Evolutionary conservation across 1,284 basidiomycete species (phyloP).

Genomic region (Athelia sp.): DNA sequence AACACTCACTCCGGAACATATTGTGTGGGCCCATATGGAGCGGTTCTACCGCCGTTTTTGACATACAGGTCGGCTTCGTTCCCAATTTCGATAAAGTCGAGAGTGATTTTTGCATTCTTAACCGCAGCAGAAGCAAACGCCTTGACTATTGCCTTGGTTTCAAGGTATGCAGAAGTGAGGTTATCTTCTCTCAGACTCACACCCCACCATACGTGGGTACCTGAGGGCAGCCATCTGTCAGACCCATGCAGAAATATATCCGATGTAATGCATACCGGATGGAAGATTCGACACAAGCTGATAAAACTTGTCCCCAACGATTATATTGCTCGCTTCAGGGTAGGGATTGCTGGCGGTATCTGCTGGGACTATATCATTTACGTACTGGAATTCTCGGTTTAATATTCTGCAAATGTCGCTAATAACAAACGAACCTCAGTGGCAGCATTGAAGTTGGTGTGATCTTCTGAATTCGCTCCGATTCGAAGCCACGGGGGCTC

Average conservation of each 20-base stretch:
- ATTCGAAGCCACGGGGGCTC: conserved; percentile 55
- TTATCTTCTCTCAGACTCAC: conserved; percentile 58
- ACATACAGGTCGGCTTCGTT: conserved; percentile 62
- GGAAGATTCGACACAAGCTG: conserved; percentile 50
- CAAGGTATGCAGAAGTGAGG: conserved; percentile 51
- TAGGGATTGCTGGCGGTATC: conserved; percentile 47
- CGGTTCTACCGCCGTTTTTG: conserved; percentile 40
- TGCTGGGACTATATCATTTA: conserved; percentile 37
- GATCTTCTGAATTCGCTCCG: conserved; percentile 61
- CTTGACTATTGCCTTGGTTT: conserved; percentile 49
- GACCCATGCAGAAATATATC: neutral
- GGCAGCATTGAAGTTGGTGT: conserved; percentile 43
- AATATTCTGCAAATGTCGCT: too few relatives aligned
- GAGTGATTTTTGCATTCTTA: conserved; percentile 37
- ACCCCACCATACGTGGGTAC: conserved; percentile 66
- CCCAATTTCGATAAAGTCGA: conserved; percentile 57
- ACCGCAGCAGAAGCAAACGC: conserved; percentile 45
- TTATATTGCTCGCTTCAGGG: conserved; percentile 55
- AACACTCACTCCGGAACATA: conserved; percentile 49
- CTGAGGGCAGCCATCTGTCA: conserved; percentile 17
- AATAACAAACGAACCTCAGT: conserved; percentile 35
- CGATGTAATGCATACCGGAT: conserved; percentile 30
- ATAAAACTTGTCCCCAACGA: conserved; percentile 59
- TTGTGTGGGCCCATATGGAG: conserved; percentile 39
- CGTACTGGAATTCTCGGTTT: too few relatives aligned